Conservation (phyloP, 1,284 basidiomycete genomes). For the Cutaneotrichosporon sp. region DNA sequence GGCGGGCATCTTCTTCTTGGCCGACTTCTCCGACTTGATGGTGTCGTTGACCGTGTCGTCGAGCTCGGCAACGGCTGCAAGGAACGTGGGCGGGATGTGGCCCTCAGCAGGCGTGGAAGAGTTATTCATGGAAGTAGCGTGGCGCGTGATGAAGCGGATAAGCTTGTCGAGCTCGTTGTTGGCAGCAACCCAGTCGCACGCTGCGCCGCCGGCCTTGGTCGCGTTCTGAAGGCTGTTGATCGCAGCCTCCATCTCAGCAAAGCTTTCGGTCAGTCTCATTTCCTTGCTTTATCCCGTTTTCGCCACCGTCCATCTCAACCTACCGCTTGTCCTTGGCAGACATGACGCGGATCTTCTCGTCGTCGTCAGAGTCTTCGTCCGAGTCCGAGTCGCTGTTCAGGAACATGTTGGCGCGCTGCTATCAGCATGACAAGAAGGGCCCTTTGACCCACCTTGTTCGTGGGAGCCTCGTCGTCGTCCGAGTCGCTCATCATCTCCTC, state of each 20-base stretch:
- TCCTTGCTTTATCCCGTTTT: not conserved
- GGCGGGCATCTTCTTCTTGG: conserved; percentile 96
- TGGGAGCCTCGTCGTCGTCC: conserved; percentile 37
- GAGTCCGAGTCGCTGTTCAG: conserved; percentile 45
- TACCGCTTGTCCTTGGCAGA: conserved; percentile 54
- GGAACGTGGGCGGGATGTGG: conserved; percentile 82
- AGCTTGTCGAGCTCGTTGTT: conserved; percentile 96
- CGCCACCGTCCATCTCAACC: conserved; percentile 12
- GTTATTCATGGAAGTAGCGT: conserved; percentile 61
- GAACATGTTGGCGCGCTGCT: conserved; percentile 43
- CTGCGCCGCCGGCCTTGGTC: conserved; percentile 60
- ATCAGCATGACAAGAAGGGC: conserved; percentile 9
- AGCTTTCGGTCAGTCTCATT: conserved; percentile 28
- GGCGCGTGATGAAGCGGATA: conserved; percentile 81
- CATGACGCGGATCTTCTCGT: conserved; percentile 50
- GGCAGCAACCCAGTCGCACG: conserved; percentile 91
- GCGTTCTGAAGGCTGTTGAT: conserved; percentile 92
- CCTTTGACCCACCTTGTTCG: not conserved
- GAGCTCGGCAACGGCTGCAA: conserved; percentile 72
- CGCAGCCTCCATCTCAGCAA: conserved; percentile 59
- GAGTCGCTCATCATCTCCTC: conserved; percentile 41
- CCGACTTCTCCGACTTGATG: conserved; percentile 76
- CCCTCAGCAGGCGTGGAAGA: conserved; percentile 65
- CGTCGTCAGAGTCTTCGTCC: conserved; percentile 51
- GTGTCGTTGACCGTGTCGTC: conserved; percentile 74